Percentiles rank a stretch among this genome's conserved stretches.
These are phyloP conservation scores for Psilocybe azurescens DNA, from an alignment of 768 basidiomycete species.

Conservation along the genomic window DNA sequence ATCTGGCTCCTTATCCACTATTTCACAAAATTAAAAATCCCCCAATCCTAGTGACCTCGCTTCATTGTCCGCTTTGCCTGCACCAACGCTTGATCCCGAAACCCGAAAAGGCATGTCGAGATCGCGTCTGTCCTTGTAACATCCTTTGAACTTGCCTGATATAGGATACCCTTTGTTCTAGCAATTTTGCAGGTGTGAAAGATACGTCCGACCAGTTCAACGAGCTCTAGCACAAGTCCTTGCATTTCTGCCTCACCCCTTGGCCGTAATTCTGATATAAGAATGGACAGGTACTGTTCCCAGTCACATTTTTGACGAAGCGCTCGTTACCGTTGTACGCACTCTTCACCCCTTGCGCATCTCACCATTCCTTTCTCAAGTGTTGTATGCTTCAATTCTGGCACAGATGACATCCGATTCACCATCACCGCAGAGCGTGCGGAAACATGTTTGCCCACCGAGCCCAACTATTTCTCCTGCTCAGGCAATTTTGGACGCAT, in stretches of 20 bases:
- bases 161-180: conserved; percentile 54
- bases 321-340: conserved; percentile 43
- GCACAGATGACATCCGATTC: conserved; percentile 51
- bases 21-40: conserved; percentile 19
- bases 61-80: conserved; percentile 33
- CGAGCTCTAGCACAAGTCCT: conserved; percentile 41
- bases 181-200: conserved; percentile 42
- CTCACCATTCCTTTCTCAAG: conserved; percentile 30
- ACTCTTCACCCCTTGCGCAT: conserved; percentile 21
- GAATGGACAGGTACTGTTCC: conserved; percentile 42
- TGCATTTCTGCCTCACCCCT: conserved; percentile 44
- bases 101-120: conserved; percentile 52
- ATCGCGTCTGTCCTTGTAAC: conserved; percentile 38
- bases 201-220: conserved; percentile 40
- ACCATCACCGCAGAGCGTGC: conserved; percentile 39
- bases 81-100: conserved; percentile 38
- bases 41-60: conserved; percentile 12
- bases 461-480: conserved; percentile 51
- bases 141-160: conserved; percentile 57
- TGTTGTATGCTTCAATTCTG: conserved; percentile 35
- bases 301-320: conserved; percentile 39
- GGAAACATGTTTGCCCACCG: conserved; percentile 35
- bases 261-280: conserved; percentile 48
- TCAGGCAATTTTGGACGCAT: conserved; percentile 70
- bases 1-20: conserved; percentile 19